Percentiles rank a stretch among this genome's conserved stretches.
Conservation (phyloP, 2,329 filamentous ascomycete genomes). For the Arthrinium phaeospermum region DNA sequence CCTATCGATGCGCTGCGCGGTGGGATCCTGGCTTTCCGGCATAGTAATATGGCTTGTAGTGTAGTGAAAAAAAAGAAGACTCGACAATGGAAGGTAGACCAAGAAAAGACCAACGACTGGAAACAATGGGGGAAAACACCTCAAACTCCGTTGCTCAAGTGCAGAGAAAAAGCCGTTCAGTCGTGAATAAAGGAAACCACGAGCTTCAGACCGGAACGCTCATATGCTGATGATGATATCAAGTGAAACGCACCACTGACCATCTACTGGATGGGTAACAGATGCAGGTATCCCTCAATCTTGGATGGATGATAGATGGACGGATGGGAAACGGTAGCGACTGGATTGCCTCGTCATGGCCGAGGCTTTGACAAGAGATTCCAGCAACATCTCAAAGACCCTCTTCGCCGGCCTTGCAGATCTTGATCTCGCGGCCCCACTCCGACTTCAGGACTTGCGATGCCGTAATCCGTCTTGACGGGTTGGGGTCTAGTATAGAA, state of each 20-base stretch:
- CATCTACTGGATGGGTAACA: conserved; percentile 22
- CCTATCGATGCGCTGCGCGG: conserved; percentile 37
- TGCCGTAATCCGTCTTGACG: conserved; percentile 88
- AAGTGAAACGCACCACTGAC: conserved; percentile 1
- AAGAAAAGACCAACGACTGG: conserved; percentile 18
- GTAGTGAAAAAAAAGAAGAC: conserved; percentile 24
- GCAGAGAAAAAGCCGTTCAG: conserved; percentile 22
- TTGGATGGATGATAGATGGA: not conserved
- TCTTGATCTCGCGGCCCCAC: conserved; percentile 96
- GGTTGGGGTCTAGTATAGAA: conserved; percentile 95
- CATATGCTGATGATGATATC: conserved; percentile 14
- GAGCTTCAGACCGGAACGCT: conserved; percentile 17
- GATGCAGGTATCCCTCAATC: conserved; percentile 2
- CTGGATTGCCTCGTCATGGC: not conserved
- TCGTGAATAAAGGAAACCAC: conserved; percentile 21
- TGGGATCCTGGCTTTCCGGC: conserved; percentile 31
- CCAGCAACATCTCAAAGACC: conserved; percentile 69
- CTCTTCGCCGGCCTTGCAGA: conserved; percentile 96
- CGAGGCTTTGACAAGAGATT: not conserved
- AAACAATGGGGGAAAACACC: conserved; percentile 21
- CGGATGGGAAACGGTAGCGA: conserved; percentile 4
- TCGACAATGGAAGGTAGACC: conserved; percentile 21
- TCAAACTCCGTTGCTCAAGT: conserved; percentile 27
- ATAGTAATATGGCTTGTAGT: conserved; percentile 28
- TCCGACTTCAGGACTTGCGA: conserved; percentile 97